A percentile compares a stretch with the other conserved stretches of the same genome.
Evolutionary conservation across 2,329 filamentous ascomycete species (phyloP).

Genomic region (Stenocarpella maydis): DNA sequence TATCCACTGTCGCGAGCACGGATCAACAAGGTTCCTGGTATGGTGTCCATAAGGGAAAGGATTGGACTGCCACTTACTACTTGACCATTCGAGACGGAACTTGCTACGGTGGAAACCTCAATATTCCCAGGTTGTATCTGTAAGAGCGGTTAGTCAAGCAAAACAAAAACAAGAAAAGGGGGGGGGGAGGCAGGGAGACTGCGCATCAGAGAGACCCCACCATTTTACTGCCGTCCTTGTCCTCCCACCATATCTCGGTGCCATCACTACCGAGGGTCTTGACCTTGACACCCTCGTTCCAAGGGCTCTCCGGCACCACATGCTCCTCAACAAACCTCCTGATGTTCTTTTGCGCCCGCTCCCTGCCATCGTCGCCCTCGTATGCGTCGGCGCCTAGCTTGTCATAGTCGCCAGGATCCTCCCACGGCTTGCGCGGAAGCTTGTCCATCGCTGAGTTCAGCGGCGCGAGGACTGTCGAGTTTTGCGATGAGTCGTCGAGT

Average conservation of each 20-base stretch:
- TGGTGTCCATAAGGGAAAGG: neutral
- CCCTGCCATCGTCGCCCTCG: constrained; percentile 75
- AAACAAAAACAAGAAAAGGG: too few species aligned
- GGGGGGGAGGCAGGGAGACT: too few species aligned
- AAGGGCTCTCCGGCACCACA: constrained; percentile 78
- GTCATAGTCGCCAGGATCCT: constrained; percentile 76
- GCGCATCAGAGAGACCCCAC: constrained; percentile 53
- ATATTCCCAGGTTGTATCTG: constrained; percentile 82
- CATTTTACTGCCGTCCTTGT: constrained; percentile 70
- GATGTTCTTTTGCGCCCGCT: constrained; percentile 80
- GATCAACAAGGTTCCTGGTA: constrained; percentile 34
- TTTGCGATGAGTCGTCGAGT: constrained; percentile 70
- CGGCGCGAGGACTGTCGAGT: constrained; percentile 88
- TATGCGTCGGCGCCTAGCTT: constrained; percentile 75
- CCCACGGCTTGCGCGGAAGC: constrained; percentile 88
- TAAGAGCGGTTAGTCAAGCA: constrained; percentile 7
- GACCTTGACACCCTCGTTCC: constrained; percentile 72
- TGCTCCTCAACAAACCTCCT: constrained; percentile 86
- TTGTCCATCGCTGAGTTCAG: constrained; percentile 81
- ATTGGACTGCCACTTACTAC: constrained; percentile 58
- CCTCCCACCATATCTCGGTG: constrained; percentile 84
- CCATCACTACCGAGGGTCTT: constrained; percentile 68
- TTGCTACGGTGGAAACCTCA: constrained; percentile 77
- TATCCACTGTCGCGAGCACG: constrained; percentile 64
- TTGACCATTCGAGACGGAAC: constrained; percentile 86